phyloP scores from a whole-genome alignment of 345 rosid genomes.

The Rhizophora apiculata region DNA sequence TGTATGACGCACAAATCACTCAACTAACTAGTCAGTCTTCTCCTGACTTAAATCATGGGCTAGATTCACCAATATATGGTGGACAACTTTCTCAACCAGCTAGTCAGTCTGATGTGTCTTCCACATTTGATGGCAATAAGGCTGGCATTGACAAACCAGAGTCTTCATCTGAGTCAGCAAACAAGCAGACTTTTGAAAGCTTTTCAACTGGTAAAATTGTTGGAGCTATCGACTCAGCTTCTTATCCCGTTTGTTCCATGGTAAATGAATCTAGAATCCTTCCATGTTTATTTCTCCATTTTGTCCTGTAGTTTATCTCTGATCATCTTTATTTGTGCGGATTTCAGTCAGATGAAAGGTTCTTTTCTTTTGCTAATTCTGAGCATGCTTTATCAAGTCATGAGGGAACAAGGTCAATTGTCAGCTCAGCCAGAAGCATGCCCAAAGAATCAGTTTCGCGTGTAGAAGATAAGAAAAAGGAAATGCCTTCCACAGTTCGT shows the following conservation, averaged over 20 bases:
- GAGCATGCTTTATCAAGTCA: constrained; percentile 20
- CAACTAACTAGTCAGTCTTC: constrained; percentile 26
- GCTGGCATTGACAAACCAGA: constrained; percentile 26
- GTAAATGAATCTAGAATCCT: constrained; percentile 27
- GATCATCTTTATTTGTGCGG: constrained; percentile 2
- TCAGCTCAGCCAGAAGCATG: constrained; percentile 24
- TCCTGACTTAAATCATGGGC: constrained; percentile 11
- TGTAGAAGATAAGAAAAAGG: constrained; percentile 23
- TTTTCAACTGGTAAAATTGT: constrained; percentile 13
- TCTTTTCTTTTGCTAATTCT: constrained; percentile 11
- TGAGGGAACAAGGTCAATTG: constrained; percentile 24
- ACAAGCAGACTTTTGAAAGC: constrained; percentile 17
- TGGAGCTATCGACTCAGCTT: constrained; percentile 27
- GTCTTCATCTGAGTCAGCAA: constrained; percentile 21
- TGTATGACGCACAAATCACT: constrained; percentile 12
- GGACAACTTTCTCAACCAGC: constrained; percentile 27
- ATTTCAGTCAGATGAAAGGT: constrained; percentile 33
- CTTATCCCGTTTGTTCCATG: constrained; percentile 26
- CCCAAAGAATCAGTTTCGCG: constrained; percentile 21
- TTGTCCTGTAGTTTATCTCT: not conserved
- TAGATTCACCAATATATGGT: constrained; percentile 8
- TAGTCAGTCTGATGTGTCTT: constrained; percentile 24
- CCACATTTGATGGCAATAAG: constrained; percentile 18
- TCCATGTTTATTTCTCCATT: not conserved
- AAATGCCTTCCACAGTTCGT: constrained; percentile 31